Conservation (phyloP, 2,329 filamentous ascomycete genomes). For the Geoglossum cookeanum region DNA sequence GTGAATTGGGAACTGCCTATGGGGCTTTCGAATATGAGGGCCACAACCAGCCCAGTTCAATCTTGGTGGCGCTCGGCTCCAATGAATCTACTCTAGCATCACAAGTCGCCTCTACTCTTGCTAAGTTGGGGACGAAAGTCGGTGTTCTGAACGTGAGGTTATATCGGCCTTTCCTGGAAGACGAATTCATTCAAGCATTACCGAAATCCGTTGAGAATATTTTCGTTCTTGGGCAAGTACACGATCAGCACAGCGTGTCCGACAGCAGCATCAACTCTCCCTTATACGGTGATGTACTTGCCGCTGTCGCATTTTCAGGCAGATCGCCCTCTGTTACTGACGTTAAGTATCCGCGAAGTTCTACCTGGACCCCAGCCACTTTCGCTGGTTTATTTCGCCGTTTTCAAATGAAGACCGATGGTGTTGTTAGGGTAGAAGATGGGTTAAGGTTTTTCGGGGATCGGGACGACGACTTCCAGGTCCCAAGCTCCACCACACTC, state of each 20-base stretch:
- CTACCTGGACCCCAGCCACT: slow-evolving; percentile 38
- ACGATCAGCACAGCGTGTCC: slow-evolving; percentile 48
- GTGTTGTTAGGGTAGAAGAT: slow-evolving; percentile 11
- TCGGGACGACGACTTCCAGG: slow-evolving; percentile 23
- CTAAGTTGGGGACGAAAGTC: slow-evolving; percentile 54
- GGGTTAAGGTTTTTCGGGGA: slow-evolving; percentile 18
- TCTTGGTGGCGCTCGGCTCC: slow-evolving; percentile 84
- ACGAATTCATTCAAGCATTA: slow-evolving; percentile 70
- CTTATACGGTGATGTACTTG: slow-evolving; percentile 80
- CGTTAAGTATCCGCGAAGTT: slow-evolving; percentile 70
- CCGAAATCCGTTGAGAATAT: slow-evolving; percentile 58
- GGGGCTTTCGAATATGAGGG: slow-evolving; percentile 87
- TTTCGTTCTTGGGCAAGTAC: slow-evolving; percentile 77
- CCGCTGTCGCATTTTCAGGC: slow-evolving; percentile 61
- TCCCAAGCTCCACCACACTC: slow-evolving; percentile 34
- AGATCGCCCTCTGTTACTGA: slow-evolving; percentile 54
- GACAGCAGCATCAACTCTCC: slow-evolving; percentile 65
- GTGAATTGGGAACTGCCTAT: slow-evolving; percentile 85
- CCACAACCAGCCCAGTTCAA: slow-evolving; percentile 57
- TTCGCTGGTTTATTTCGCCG: slow-evolving; percentile 12
- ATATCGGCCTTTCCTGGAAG: slow-evolving; percentile 89
- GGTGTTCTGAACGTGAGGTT: slow-evolving; percentile 83
- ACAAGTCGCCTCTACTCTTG: slow-evolving; percentile 57
- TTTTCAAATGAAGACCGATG: slow-evolving; percentile 24
- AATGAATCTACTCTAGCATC: slow-evolving; percentile 72